Evolutionary conservation across 2,329 filamentous ascomycete genomes (phyloP), one percentile per base, ranked within the genome.

Genomic region (Colletotrichum liriopes): DNA sequence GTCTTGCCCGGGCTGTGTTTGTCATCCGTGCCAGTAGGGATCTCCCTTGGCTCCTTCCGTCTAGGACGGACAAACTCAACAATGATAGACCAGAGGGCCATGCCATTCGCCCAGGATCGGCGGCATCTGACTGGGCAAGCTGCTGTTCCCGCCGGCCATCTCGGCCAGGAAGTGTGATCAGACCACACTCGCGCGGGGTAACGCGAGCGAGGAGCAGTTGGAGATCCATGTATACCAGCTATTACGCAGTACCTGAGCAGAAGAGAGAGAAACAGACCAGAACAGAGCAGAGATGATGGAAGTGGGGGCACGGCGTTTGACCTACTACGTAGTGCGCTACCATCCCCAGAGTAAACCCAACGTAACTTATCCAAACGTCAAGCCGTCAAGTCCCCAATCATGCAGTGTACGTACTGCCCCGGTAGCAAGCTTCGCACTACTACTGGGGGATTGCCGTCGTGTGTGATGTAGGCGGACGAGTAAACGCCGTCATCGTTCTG

Each of bases 111-210:
- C 16, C 49, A 59, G 43, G 70, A 72, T 70, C 70, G 70, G 55
- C 60, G 66, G 60, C 52, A 39, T 65, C 45, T 72, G 65, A 72
- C 54, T 72, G 65, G 70, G 23, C 43, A 29, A 51, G n/a, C 45
- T 51, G 47, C n/a, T n/a, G 47, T 26, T 51, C 61, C 23, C 8
- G 66, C 54, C 60, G 55, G 54, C 59, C 47, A 60, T 62, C 63
- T 67, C 41, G 63, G 68, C 47, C 41, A 60, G 45, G 26, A 16
- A 43, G 18, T 49, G 39, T 60, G 59, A 72, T 70, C 70, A 72
- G 70, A 70, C 66, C 60, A 68, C 47, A 37, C 32, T 47, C 39
- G 65, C 70, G 70, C 70, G 70, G 70, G 70, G 70, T 71, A 71
- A 63, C 37, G 7, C 59, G 37, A 43, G 63, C 63, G 9, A 68